phyloP scores from a whole-genome alignment of 2,329 filamentous ascomycete genomes.

The Stachybotrys chartarum region DNA sequence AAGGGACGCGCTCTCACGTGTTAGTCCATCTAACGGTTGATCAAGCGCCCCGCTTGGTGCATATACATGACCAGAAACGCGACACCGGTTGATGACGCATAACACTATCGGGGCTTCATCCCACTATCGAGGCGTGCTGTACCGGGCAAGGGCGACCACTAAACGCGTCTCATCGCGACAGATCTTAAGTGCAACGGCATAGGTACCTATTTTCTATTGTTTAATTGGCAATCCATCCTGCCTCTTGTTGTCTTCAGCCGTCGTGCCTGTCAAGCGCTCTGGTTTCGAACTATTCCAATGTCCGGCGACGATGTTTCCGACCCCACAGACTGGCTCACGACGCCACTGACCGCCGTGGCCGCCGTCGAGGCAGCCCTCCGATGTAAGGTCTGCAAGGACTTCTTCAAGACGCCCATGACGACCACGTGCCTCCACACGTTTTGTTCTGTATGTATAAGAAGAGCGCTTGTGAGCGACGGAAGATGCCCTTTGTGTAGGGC shows the following conservation, averaged over 20 bases:
- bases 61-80: not conserved
- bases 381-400: slow-evolving; percentile 97
- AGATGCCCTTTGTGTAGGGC: slow-evolving; percentile 82
- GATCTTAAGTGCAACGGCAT: not conserved
- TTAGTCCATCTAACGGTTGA: not conserved
- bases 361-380: slow-evolving; percentile 78
- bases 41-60: not conserved
- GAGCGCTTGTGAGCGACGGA: slow-evolving; percentile 73
- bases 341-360: slow-evolving; percentile 58
- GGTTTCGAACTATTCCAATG: slow-evolving; percentile 13
- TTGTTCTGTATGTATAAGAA: slow-evolving; percentile 89
- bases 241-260: too few species aligned
- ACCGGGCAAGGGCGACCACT: not conserved
- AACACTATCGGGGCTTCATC: not conserved
- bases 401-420: slow-evolving; percentile 89
- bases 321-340: slow-evolving; percentile 78
- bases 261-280: too few species aligned
- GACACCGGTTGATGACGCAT: not conserved
- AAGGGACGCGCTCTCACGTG: slow-evolving; percentile 28
- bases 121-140: not conserved
- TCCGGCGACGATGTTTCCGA: slow-evolving; percentile 49
- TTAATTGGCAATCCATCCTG: too few species aligned
- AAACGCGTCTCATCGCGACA: not conserved
- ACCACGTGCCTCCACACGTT: slow-evolving; percentile 95
- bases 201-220: too few species aligned